Evolutionary conservation across 176 grass and related monocot genomes (phyloP), one percentile per base, ranked within the genome.

Genomic region (Bonia amplexicaulis): DNA sequence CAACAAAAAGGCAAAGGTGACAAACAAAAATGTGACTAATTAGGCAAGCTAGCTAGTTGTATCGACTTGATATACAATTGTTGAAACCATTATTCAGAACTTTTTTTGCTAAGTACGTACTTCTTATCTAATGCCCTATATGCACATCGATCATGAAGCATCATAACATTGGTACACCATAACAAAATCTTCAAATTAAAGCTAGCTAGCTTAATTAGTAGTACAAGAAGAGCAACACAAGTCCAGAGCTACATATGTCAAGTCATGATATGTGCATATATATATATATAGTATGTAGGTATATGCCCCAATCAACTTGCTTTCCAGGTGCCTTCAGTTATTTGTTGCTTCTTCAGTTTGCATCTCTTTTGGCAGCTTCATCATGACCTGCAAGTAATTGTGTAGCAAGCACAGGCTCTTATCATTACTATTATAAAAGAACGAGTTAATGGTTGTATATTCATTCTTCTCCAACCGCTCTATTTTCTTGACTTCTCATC

Each of bases 321-420:
- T 67, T 86, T 3, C 22, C 5, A 44, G 15, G 52, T 15, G 20
- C 4, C 35, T 91, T 86, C 35, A 71, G 47, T 73, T 85, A 74
- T 85, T 61, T 23, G 73, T 87, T 74, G 58, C 74, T 71, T 86
- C 53, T 79, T 85, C 60, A 33, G 64, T 78, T 78, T 78, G 47
- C 33, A 27, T 73, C 54, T 57, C 81, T 45, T 75, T 77, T 65
- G 17, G 39, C 22, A 22, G 22, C 52, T 63, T 87, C 29, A 27
- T 19, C 42, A 42, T 73, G 37, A 25, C 71, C 92, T 94, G 59
- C 79, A 67, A 47, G 4, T 20, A 60, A 73, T 55, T 17, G 5
- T 25, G 10, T 20, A 82, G 11, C 19, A 66, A 48, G 10, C 1
- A 61, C 7, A 29, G 16, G 7, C 15, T 70, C n/a, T 46, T 15